Percentiles rank a stretch among this genome's conserved stretches.
phyloP scores from a whole-genome alignment of 257 asterid genomes.

The Solanum piurae region DNA sequence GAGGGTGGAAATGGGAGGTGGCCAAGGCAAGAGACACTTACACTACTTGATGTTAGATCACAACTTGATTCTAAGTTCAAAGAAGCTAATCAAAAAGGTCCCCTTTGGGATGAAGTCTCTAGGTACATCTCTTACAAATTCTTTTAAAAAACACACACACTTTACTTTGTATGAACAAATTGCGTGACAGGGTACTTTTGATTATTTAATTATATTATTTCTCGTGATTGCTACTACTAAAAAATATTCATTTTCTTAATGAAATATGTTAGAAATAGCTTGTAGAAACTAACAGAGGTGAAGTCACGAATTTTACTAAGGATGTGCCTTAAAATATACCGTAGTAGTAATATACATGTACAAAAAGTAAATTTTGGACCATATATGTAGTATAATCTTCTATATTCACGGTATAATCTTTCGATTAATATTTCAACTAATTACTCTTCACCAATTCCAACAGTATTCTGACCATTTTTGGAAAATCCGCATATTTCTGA shows the following conservation, averaged over 20 bases:
- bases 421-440: not conserved
- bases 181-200: not conserved
- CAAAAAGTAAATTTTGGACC: not conserved
- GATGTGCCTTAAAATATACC: not conserved
- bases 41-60: constrained; percentile 97
- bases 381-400: not conserved
- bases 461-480: not conserved
- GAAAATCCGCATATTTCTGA: not conserved
- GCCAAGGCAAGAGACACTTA: constrained; percentile 96
- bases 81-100: constrained; percentile 94
- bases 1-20: constrained; percentile 70
- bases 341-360: not conserved
- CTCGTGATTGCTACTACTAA: not conserved
- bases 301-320: not conserved
- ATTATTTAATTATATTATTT: not conserved
- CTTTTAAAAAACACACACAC: not conserved
- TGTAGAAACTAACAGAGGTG: not conserved
- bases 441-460: not conserved
- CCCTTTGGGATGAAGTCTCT: constrained; percentile 95
- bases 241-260: not conserved
- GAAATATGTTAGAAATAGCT: not conserved
- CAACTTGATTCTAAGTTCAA: constrained; percentile 82
- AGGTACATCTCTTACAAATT: constrained; percentile 25
- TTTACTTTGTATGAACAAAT: not conserved
- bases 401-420: not conserved